Conservation (phyloP, 805 yeast genomes). For the Cyberlindnera samutprakarnensis region DNA sequence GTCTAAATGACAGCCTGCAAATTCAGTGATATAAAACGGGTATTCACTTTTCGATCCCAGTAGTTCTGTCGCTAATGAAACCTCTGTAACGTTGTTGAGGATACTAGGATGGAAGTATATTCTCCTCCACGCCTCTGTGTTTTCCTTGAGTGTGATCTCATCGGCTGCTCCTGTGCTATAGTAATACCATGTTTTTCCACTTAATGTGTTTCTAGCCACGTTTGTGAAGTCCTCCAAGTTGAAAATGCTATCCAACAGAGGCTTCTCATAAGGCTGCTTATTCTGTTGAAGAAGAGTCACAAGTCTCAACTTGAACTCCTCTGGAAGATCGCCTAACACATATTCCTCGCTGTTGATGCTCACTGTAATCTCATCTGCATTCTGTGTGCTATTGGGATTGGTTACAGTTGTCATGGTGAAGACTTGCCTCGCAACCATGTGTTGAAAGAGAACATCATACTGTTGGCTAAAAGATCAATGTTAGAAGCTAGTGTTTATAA, state of each 20-base stretch:
- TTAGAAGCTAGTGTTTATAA: too few species aligned
- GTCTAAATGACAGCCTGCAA: slow-evolving; percentile 36
- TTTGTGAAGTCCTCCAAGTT: slow-evolving; percentile 34
- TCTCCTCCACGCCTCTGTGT: slow-evolving; percentile 33
- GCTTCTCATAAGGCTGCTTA: too few species aligned
- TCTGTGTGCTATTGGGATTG: too few species aligned
- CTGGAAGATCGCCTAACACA: too few species aligned
- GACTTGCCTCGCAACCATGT: too few species aligned
- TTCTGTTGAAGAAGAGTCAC: too few species aligned
- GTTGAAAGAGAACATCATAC: too few species aligned
- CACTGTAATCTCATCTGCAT: too few species aligned
- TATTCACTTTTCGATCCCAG: slow-evolving; percentile 37
- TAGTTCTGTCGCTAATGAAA: slow-evolving; percentile 38
- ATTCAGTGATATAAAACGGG: slow-evolving; percentile 44
- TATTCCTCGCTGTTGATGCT: too few species aligned
- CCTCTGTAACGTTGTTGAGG: slow-evolving; percentile 26
- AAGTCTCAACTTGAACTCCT: too few species aligned
- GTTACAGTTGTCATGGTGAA: too few species aligned
- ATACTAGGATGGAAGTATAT: slow-evolving; percentile 41
- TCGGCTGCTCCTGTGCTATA: slow-evolving; percentile 44
- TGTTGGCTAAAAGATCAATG: too few species aligned
- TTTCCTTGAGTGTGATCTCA: slow-evolving; percentile 37
- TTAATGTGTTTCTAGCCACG: slow-evolving; percentile 28
- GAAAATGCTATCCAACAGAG: slow-evolving; percentile 21
- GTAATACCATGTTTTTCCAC: slow-evolving; percentile 33